Evolutionary conservation across 2,329 filamentous ascomycete species (phyloP).

Genomic region (Cladosporium sp.): DNA sequence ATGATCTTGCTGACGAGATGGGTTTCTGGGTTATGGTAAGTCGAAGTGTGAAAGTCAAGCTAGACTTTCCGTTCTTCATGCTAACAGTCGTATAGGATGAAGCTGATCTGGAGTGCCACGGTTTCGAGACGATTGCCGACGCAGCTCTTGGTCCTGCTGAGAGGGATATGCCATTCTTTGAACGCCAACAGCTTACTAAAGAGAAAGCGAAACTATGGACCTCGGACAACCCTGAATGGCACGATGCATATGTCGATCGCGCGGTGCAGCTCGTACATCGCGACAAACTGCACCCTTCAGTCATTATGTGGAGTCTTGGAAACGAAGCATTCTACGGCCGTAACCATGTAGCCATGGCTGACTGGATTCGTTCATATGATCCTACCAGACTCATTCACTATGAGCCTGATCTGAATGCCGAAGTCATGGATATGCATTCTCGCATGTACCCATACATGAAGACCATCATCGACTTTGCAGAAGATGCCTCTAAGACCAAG

Average conservation of each 20-base stretch:
- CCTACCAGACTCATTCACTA: constrained; percentile 60
- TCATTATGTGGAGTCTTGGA: constrained; percentile 70
- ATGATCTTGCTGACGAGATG: constrained; percentile 61
- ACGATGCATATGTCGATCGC: constrained; percentile 63
- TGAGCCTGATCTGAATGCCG: constrained; percentile 59
- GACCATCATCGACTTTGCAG: constrained; percentile 46
- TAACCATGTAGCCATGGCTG: constrained; percentile 66
- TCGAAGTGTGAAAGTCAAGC: background rate
- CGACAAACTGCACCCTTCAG: constrained; percentile 66
- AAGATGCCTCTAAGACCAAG: constrained; percentile 39
- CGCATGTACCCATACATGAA: constrained; percentile 62
- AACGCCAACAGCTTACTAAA: constrained; percentile 49
- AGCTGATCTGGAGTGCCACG: constrained; percentile 48
- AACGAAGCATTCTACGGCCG: constrained; percentile 70
- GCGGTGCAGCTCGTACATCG: constrained; percentile 60
- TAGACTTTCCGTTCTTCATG: background rate
- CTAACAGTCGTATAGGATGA: constrained; percentile 35
- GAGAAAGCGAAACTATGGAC: constrained; percentile 54
- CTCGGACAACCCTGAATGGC: constrained; percentile 59
- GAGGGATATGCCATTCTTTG: constrained; percentile 9
- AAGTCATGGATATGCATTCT: constrained; percentile 61
- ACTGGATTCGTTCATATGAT: constrained; percentile 57
- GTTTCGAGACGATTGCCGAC: constrained; percentile 37
- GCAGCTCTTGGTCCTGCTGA: constrained; percentile 14
- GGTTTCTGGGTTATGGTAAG: constrained; percentile 58